These are phyloP conservation scores for Aspergillus neotritici DNA, from an alignment of 2,329 filamentous ascomycete species.

Conservation along the genomic window DNA sequence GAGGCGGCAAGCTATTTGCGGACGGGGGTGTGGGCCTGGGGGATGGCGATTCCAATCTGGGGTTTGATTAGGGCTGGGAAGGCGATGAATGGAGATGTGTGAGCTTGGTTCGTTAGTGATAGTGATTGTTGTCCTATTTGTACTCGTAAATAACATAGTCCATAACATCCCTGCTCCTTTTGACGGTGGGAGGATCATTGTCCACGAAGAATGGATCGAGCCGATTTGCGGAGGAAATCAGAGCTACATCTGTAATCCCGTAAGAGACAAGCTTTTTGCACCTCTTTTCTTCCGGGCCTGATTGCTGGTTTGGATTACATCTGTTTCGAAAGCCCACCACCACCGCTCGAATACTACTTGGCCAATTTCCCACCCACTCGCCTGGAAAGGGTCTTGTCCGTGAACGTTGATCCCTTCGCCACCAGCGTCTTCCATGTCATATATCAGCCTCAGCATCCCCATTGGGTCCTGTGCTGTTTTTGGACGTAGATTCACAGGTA, in stretches of 20 bases:
- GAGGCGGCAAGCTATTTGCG: conserved; percentile 30
- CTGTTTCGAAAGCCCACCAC: conserved; percentile 56
- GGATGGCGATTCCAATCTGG: conserved; percentile 29
- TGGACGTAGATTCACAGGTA: conserved; percentile 48
- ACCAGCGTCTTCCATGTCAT: conserved; percentile 52
- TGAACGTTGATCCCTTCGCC: conserved; percentile 50
- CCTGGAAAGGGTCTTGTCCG: conserved; percentile 47
- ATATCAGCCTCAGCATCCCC: conserved; percentile 49
- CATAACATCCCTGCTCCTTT: too few relatives aligned
- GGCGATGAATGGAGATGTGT: conserved; percentile 7
- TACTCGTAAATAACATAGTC: too few relatives aligned
- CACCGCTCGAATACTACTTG: conserved; percentile 54
- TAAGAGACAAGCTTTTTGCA: conserved; percentile 15
- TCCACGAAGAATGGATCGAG: too few relatives aligned
- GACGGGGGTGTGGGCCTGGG: conserved; percentile 29
- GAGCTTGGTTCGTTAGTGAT: background rate
- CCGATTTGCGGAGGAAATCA: too few relatives aligned
- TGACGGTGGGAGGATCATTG: too few relatives aligned
- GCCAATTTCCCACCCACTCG: conserved; percentile 52
- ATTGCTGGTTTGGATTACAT: conserved; percentile 52
- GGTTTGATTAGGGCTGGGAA: conserved; percentile 27
- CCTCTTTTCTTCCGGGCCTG: conserved; percentile 46
- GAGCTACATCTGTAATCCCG: too few relatives aligned
- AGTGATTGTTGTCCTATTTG: too few relatives aligned
- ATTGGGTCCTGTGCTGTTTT: conserved; percentile 43